Base-by-base conservation (phyloP, 768 basidiomycete species). In the Boletus subcaerulescens region DNA sequence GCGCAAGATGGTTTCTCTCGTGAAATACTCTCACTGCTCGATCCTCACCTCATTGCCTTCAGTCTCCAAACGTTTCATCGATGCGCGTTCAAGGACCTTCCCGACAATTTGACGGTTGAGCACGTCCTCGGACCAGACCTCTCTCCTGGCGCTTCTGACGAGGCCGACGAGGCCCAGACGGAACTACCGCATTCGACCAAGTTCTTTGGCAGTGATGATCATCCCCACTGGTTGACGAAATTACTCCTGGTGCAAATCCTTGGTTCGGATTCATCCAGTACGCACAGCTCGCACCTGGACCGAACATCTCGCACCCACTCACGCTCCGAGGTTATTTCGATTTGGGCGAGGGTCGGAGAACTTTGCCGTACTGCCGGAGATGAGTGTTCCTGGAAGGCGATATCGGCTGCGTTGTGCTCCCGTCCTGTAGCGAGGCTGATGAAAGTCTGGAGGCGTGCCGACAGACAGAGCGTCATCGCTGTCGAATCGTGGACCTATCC, bases 201-300 rank as follows among this genome's bases (percentile, higher is more conserved):
- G 22, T 76, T 91, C 17, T 83, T 88, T 58, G 89, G 90, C 8
- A 85, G 73, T 53, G 85, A 88, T 29, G 83, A 83, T 6, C 77
- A 75, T 41, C 88, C 89, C 2, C 87, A 93, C 65, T 93, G 91
- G 90, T 73, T 93, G 40, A 93, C 91, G 14, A 85, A 81, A 61
- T 69, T 89, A 5, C 71, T 93, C 7, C 68, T 93, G 2, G 67
- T 85, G 42, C 89, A 91, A 65, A 80, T 91, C 13, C 77, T 92
- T 13, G 83, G 81, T 24, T 76, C 79, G 1, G 87, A 88, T 61
- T 76, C 78, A 2, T 73, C 78, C 9, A 69, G 62, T 50, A 59
- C 66, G 22, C 64, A 67, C 49, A 59, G 56, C 51, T 44, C 57
- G 15, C 62, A 57, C 9, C 61, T 65, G 13, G 74, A 74, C 24